Evolutionary conservation across 345 rosid genomes (phyloP), one percentile per base, ranked within the genome.

Genomic region (Turritis glabra): DNA sequence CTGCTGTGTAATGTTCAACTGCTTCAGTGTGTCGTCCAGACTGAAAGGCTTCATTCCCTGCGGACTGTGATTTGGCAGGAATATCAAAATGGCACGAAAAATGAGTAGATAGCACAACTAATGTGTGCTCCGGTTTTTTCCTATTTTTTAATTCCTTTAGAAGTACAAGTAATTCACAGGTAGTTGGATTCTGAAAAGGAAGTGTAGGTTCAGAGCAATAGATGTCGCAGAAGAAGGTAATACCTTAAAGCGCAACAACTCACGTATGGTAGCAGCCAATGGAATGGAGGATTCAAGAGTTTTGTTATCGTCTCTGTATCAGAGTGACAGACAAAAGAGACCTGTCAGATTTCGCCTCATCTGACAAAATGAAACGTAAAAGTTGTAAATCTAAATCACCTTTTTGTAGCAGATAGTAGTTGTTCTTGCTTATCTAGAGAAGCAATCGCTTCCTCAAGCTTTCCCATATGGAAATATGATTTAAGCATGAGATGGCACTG

Each of bases 31-130:
- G 83, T 58, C 80, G 87, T 80, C 97, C 97, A 68, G 90, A 84
- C 81, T 87, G 98, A 72, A 90, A 92, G 64, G 99, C 96, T 81
- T 88, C 94, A 82, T 95, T 95, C 75, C 99, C 99, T 68, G 98
- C 90, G 68, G 78, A 76, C 99, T 95, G 82, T 64, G 27, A 46
- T 55, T 57, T 37, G 27, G 43, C 56, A 47, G 41, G 30, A 63
- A 63, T 63, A 44, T 69, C 23, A 77, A 53, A 77, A 62, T 3
- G 29, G 52, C 21, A 52, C 12, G 7, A 44, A 70, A 57, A 15
- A 37, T 33, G 43, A 69, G 38, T 44, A 64, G 25, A 64, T 10
- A 17, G 37, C 50, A 53, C 33, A 54, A 43, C 1, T 44, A 54
- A 26, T 33, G 41, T 37, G 60, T 19, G 50, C 55, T 58, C 52